Conservation (phyloP, 306 rosid species). For the Hippophae gyantsensis region DNA sequence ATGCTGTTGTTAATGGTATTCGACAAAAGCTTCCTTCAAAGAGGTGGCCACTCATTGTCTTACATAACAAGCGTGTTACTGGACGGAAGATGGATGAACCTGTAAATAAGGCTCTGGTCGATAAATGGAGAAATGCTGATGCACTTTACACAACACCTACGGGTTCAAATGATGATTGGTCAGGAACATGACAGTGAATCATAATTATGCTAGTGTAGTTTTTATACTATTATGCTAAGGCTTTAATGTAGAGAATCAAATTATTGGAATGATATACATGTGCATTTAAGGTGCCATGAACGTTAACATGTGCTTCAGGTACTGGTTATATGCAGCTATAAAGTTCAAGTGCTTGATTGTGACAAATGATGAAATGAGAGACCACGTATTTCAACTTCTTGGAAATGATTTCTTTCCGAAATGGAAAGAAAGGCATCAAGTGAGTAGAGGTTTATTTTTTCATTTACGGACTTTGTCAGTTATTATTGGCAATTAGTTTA, state of each 20-base stretch:
- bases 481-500: neutral
- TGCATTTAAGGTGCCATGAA: constrained; percentile 22
- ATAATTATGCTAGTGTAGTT: constrained; percentile 5
- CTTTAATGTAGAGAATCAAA: neutral
- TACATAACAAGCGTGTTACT: constrained; percentile 69
- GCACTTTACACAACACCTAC: constrained; percentile 85
- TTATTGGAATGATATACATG: constrained; percentile 5
- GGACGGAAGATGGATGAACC: constrained; percentile 61
- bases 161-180: constrained; percentile 96
- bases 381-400: constrained; percentile 80
- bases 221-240: neutral
- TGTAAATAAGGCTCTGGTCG: constrained; percentile 52
- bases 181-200: constrained; percentile 20
- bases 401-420: constrained; percentile 91
- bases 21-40: constrained; percentile 68
- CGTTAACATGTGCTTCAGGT: constrained; percentile 67
- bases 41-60: constrained; percentile 76
- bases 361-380: constrained; percentile 96
- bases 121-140: constrained; percentile 67
- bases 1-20: constrained; percentile 60
- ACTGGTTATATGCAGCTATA: constrained; percentile 97
- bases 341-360: constrained; percentile 79
- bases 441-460: constrained; percentile 29
- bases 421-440: constrained; percentile 99
- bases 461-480: neutral